Evolutionary conservation across 768 basidiomycete species (phyloP), one percentile per base, ranked within the genome.

Genomic region (Gautieria morchelliformis): DNA sequence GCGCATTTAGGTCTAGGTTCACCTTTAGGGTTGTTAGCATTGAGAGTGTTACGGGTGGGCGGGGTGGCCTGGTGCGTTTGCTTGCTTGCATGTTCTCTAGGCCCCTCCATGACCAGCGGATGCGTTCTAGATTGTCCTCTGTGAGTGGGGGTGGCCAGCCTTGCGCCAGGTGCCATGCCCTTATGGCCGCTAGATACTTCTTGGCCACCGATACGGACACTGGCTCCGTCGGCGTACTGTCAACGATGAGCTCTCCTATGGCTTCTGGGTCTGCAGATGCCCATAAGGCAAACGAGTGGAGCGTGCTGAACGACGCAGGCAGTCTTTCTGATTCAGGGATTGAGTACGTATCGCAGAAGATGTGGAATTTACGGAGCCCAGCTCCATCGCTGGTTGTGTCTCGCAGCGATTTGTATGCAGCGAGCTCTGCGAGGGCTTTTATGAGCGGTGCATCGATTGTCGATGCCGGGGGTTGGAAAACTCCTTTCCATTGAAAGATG

Each of bases 151-250:
- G 61, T 1, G 67, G 68, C 73, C 72, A 75, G 0, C 70, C 72
- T 53, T 75, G 74, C 0, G 64, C 68, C 1, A 73, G 51, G 51
- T 74, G 73, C 72, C 73, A 75, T 0, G 72, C 74, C 2, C 69
- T 53, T 0, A 75, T 61, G 0, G 65, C 72, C 3, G 70, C 59
- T 9, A 75, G 65, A 57, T 75, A 75, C 52, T 74, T 75, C 9
- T 52, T 22, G 0, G 62, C 66, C 0, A 62, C 63, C 0, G 47
- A 19, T 0, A 67, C 61, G 0, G 70, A 63, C 0, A 75, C 63
- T 3, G 71, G 64, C 58, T 74, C 73, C 27, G 72, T 71, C 0
- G 61, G 63, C 0, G 59, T 61, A 1, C 44, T 59, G 1, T 37
- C 56, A 2, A 42, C 11, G 6, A 63, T 19, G 1, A 39, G 39